Percentiles rank a stretch among this genome's conserved stretches.
Conservation (phyloP, 192 early-diverging fungal genomes). For the Paraglomus occultum region DNA sequence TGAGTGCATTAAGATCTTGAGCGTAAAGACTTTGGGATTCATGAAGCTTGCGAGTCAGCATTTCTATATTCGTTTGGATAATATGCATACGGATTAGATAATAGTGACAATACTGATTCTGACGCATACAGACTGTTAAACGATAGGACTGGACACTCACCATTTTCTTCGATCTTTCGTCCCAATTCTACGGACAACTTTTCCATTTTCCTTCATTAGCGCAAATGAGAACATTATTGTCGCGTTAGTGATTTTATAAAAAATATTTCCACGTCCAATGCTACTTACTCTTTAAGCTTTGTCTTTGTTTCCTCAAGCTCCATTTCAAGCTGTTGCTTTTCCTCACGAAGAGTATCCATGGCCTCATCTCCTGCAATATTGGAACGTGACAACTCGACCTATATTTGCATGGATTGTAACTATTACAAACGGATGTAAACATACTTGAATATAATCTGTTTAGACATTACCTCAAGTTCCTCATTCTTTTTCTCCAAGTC, state of each 20-base stretch:
- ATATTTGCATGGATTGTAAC: not conserved
- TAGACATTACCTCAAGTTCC: constrained; percentile 43
- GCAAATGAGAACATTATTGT: too few relatives aligned
- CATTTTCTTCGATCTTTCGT: constrained; percentile 61
- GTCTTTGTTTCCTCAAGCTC: constrained; percentile 36
- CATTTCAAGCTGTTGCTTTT: constrained; percentile 37
- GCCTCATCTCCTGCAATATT: constrained; percentile 44
- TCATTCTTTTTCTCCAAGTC: constrained; percentile 47
- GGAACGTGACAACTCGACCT: constrained; percentile 44
- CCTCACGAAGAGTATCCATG: constrained; percentile 36
- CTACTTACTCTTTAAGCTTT: constrained; percentile 36
- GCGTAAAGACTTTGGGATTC: constrained; percentile 54
- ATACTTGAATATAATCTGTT: not conserved
- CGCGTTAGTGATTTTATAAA: too few relatives aligned
- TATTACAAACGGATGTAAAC: not conserved
- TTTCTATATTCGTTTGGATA: constrained; percentile 12
- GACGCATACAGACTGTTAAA: not conserved
- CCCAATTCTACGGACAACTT: constrained; percentile 48
- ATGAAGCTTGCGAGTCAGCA: constrained; percentile 47
- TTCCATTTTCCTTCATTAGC: too few relatives aligned
- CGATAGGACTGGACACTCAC: too few relatives aligned
- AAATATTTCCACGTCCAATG: too few relatives aligned
- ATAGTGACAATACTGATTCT: too few relatives aligned
- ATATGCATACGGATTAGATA: not conserved
- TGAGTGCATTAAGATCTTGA: constrained; percentile 44